These are phyloP conservation scores for Dioscorea zingiberensis DNA, from an alignment of 106 monocot species.

Conservation along the genomic window DNA sequence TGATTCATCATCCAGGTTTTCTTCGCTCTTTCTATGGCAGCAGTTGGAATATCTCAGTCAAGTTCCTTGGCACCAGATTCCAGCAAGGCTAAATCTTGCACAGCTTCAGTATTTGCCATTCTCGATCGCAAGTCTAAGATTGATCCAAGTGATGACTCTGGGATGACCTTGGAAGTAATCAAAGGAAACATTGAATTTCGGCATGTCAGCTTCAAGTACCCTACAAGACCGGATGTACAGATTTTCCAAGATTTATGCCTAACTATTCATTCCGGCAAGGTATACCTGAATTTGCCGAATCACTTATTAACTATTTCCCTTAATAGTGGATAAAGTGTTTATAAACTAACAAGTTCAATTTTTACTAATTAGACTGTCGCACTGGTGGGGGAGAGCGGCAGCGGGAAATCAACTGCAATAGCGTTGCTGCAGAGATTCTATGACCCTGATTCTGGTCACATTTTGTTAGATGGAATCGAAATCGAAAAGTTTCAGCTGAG, in stretches of 20 bases:
- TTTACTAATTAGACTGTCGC: conserved; percentile 10
- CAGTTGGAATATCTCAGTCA: conserved; percentile 46
- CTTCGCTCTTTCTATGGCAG: conserved; percentile 45
- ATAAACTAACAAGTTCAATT: not conserved
- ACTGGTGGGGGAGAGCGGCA: conserved; percentile 16
- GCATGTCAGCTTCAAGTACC: conserved; percentile 49
- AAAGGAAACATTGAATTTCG: conserved; percentile 41
- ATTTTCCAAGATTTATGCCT: conserved; percentile 50
- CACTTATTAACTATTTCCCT: too few species aligned
- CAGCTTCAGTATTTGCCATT: conserved; percentile 45
- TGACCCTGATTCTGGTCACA: conserved; percentile 16
- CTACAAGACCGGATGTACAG: conserved; percentile 44
- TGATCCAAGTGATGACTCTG: conserved; percentile 40
- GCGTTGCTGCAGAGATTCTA: conserved; percentile 18
- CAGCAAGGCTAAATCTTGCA: conserved; percentile 38
- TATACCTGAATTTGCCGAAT: not conserved
- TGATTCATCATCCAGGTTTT: conserved; percentile 29
- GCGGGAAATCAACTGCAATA: conserved; percentile 18
- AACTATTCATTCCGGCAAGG: conserved; percentile 39
- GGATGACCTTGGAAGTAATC: conserved; percentile 26
- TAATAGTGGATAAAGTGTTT: not conserved
- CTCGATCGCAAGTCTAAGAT: conserved; percentile 49
- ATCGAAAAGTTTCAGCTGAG: conserved; percentile 15
- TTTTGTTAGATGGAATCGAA: conserved; percentile 18
- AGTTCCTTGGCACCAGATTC: conserved; percentile 42